A percentile compares a stretch with the other conserved stretches of the same genome.
Conservation (phyloP, 2,329 filamentous ascomycete genomes). For the Hymenoscyphus salicellus region DNA sequence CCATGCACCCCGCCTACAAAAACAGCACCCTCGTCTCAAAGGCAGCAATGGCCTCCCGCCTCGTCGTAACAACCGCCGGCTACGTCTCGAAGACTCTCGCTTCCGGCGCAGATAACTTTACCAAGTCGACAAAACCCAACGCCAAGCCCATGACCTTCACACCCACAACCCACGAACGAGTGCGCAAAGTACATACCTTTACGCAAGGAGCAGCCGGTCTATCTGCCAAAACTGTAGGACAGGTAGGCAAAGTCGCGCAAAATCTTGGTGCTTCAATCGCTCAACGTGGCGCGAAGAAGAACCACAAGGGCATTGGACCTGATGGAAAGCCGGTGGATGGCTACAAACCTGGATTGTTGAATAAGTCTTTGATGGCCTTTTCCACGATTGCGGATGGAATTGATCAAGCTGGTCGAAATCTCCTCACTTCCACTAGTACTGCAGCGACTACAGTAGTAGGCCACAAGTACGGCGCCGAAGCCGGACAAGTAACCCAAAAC, state of each 20-base stretch:
- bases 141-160: conserved; percentile 83
- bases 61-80: conserved; percentile 85
- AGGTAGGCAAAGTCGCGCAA: conserved; percentile 80
- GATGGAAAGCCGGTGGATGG: conserved; percentile 58
- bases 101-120: conserved; percentile 74
- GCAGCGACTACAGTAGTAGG: conserved; percentile 83
- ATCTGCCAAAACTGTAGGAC: conserved; percentile 81
- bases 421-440: conserved; percentile 69
- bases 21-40: conserved; percentile 83
- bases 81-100: conserved; percentile 76
- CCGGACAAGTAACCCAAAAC: conserved; percentile 70
- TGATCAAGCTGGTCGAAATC: conserved; percentile 76
- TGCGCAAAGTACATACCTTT: conserved; percentile 86
- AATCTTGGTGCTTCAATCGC: conserved; percentile 78
- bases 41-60: conserved; percentile 80
- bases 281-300: conserved; percentile 57
- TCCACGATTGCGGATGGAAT: conserved; percentile 92
- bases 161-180: conserved; percentile 76
- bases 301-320: conserved; percentile 61
- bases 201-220: conserved; percentile 75
- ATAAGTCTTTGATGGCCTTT: conserved; percentile 96
- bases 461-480: conserved; percentile 87
- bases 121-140: conserved; percentile 73
- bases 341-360: conserved; percentile 89
- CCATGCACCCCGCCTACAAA: conserved; percentile 87